Base-by-base conservation (phyloP, 805 yeast species). In the Spathaspora hagerdaliae region DNA sequence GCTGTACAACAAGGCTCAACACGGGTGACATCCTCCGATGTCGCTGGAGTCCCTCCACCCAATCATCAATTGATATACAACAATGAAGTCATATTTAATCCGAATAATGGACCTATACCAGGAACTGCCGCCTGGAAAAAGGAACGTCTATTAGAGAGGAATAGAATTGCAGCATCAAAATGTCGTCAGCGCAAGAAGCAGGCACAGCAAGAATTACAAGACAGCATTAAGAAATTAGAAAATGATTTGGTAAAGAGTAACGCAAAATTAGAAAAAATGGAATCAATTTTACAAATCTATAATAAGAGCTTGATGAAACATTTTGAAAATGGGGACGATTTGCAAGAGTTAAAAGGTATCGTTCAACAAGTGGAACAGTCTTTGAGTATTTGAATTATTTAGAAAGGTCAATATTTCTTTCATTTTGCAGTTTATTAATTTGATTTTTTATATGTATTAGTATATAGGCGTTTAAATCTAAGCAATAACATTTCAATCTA, bases 121-220 rank as follows among this genome's bases (percentile, higher is more conserved):
- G 87, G 87, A 45, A 79, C 73, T 14, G 78, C 78, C 46, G 87
- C 67, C 64, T 87, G 71, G 96, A 87, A 65, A 78, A 84, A 67
- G 50, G 84, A 81, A 27, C 61, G 86, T 39, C 55, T 82, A 14
- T 60, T 82, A 45, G 99, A 94, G 61, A 75, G 98, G 51, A 94
- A 94, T 63, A 76, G 99, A 47, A 80, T 94, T 8, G 99, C 99
- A 0, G 99, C 99, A 0, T 82, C 94, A 24, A 91, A 90, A 61
- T 94, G 98, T 72, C 79, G 99, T 48, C 96, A 87, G 64, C 79
- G 97, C 46, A 94, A 94, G 73, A 94, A 94, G 70, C 89, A 87
- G 60, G 83, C 85, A 73, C 78, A 89, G 31, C 82, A 79, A 46
- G 85, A 84, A 54, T 84, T 94, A 79, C 95, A 90, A 61, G 80